Evolutionary conservation across 176 grass and related monocot species (phyloP), one percentile per base, ranked within the genome.

Genomic region (Cymbopogon citratus): DNA sequence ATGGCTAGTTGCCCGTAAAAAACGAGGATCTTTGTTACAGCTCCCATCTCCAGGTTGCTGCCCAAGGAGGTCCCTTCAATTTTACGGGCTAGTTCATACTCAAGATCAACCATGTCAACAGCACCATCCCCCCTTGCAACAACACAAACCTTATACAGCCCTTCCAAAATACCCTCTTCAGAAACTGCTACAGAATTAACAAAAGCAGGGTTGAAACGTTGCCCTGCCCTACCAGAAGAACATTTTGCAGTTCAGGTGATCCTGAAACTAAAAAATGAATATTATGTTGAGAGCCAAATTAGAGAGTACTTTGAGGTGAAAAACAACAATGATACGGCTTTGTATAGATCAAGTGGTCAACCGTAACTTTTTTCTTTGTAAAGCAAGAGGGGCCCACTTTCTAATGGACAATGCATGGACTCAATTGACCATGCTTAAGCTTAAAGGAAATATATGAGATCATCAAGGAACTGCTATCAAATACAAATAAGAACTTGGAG

Each of bases 191-290:
- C 63, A 0, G 95, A 91, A 65, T 98, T 92, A 76, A 98, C 85
- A 68, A 98, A 98, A 78, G 92, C 90, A 86, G 95, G 95, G 83
- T 98, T 98, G 76, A 98, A 84, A 88, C 90, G 86, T 84, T 98
- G 95, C 75, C 95, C 92, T 29, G 70, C 48, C 15, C 82, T 89
- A 79, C 70, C 36, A 5, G 82, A 80, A 66, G 91, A 87, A 68
- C 80, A 81, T 75, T 87, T 64, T 85, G 87, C 15, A 85, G 38
- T 71, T 91, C 95, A 78, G 81, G 84, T 38, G 80, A 89, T 79
- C 92, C 92, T 98, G 84, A 72, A 29, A 87, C 63, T 76, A 21
- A 75, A 63, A 15, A 75, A 14, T n/a, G 79, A 80, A 54, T 44
- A 35, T 38, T 39, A 28, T 59, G 25, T 39, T 23, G 1, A 67